Conservation (phyloP, 2,329 filamentous ascomycete species). For the Rhinocladiella mackenziei region DNA sequence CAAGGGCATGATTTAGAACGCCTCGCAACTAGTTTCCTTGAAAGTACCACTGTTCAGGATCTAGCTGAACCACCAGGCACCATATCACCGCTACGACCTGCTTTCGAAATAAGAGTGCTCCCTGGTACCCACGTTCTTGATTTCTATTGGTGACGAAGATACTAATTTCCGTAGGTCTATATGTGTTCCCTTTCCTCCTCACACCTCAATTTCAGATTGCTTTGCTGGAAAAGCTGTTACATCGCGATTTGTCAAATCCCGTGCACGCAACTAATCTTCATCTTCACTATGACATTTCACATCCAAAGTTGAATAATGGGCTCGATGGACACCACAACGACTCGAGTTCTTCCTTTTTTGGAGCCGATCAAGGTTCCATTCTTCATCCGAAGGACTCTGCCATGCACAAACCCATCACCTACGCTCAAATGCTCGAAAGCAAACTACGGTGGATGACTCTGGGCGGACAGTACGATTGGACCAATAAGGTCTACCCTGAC, state of each 20-base stretch:
- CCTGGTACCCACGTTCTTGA: slow-evolving; percentile 55
- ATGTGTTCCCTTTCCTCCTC: slow-evolving; percentile 71
- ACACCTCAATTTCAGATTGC: slow-evolving; percentile 63
- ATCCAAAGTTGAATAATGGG: slow-evolving; percentile 41
- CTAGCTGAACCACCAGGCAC: slow-evolving; percentile 43
- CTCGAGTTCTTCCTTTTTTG: slow-evolving; percentile 47
- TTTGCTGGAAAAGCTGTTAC: slow-evolving; percentile 70
- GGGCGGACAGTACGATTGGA: slow-evolving; percentile 97
- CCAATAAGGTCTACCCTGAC: slow-evolving; percentile 72
- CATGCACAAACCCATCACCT: slow-evolving; percentile 70
- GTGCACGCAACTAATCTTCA: slow-evolving; percentile 86
- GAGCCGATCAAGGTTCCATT: slow-evolving; percentile 43
- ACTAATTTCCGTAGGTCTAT: slow-evolving; percentile 59
- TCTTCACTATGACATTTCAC: slow-evolving; percentile 69
- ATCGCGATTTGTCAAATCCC: slow-evolving; percentile 69
- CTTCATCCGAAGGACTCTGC: slow-evolving; percentile 61
- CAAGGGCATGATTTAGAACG: too few relatives aligned
- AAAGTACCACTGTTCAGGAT: too few relatives aligned
- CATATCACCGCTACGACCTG: slow-evolving; percentile 40
- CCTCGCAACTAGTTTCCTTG: too few relatives aligned
- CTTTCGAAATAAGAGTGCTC: slow-evolving; percentile 63
- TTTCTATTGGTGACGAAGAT: neutral
- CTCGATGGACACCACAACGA: neutral
- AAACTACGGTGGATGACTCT: slow-evolving; percentile 92
- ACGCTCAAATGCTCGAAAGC: slow-evolving; percentile 67